Evolutionary conservation across 225 moss, liverwort and hornwort species (phyloP).

Genomic region (Straminergon stramineum): DNA sequence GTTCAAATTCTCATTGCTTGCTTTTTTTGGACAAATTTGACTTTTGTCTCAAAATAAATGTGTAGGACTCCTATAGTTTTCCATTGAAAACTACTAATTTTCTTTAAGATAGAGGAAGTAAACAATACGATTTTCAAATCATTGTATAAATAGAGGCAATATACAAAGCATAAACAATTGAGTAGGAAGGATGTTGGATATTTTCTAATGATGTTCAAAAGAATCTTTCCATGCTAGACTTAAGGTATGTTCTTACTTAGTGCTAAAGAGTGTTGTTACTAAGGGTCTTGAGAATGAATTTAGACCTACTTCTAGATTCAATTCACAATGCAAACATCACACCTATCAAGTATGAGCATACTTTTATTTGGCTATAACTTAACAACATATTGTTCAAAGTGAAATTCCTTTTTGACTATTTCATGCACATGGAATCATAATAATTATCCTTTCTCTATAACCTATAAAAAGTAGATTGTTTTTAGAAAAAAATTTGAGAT

Average conservation of each 20-base stretch:
- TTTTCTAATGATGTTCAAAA: too few species aligned
- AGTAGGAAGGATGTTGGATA: not conserved
- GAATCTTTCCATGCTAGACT: not conserved
- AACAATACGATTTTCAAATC: not conserved
- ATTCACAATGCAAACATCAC: too few species aligned
- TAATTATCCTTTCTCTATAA: not conserved
- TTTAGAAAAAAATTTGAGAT: not conserved
- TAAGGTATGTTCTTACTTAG: too few species aligned
- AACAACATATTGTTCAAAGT: not conserved
- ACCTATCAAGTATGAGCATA: too few species aligned
- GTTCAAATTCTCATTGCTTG: not conserved
- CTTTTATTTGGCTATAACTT: too few species aligned
- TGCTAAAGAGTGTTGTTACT: too few species aligned
- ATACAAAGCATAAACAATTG: too few species aligned
- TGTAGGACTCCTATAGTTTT: rapidly evolving
- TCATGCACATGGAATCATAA: rapidly evolving
- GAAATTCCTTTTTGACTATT: not conserved
- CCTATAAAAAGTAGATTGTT: not conserved
- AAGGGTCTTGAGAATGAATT: too few species aligned
- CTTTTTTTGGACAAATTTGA: not conserved
- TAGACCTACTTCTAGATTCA: too few species aligned
- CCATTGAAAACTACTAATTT: rapidly evolving
- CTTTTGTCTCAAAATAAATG: too few species aligned
- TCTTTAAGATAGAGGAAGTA: not conserved
- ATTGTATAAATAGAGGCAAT: not conserved